Evolutionary conservation across 2,329 filamentous ascomycete species (phyloP).

Genomic region (Cercospora janseana): DNA sequence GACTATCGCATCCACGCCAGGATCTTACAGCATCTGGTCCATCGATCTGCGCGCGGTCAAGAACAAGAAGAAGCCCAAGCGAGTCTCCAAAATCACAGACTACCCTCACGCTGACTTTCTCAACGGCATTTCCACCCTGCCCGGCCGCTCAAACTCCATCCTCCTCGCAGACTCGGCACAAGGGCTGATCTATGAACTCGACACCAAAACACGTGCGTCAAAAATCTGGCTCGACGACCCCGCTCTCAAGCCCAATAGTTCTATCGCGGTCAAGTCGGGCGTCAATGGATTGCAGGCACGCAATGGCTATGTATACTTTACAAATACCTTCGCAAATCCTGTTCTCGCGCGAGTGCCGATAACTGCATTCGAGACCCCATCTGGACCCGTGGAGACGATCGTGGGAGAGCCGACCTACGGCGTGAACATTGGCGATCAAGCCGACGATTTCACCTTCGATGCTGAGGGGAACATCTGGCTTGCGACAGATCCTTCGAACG

Average conservation of each 20-base stretch:
- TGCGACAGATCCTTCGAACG: constrained; percentile 18
- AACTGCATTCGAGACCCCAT: neutral
- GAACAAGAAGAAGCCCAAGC: neutral
- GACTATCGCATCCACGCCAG: neutral
- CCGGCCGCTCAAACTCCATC: constrained; percentile 1
- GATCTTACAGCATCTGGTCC: constrained; percentile 17
- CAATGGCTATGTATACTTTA: constrained; percentile 20
- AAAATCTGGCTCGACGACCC: constrained; percentile 20
- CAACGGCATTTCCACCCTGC: constrained; percentile 18
- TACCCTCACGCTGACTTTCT: constrained; percentile 17
- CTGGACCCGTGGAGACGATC: constrained; percentile 16
- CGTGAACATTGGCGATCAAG: constrained; percentile 8
- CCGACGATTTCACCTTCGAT: constrained; percentile 24
- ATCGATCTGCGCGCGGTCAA: constrained; percentile 15
- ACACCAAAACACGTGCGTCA: constrained; percentile 9
- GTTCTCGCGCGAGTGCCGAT: constrained; percentile 15
- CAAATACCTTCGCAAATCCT: constrained; percentile 17
- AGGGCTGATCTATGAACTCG: constrained; percentile 19
- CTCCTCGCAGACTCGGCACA: constrained; percentile 16
- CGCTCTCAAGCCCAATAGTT: constrained; percentile 23
- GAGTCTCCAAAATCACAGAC: constrained; percentile 12
- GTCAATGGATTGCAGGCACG: constrained; percentile 24
- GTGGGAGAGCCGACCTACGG: constrained; percentile 7
- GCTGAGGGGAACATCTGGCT: constrained; percentile 20
- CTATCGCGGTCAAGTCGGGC: constrained; percentile 10